These are phyloP conservation scores for Colletotrichum sp. DNA, from an alignment of 2,329 filamentous ascomycete genomes.

Conservation along the genomic window DNA sequence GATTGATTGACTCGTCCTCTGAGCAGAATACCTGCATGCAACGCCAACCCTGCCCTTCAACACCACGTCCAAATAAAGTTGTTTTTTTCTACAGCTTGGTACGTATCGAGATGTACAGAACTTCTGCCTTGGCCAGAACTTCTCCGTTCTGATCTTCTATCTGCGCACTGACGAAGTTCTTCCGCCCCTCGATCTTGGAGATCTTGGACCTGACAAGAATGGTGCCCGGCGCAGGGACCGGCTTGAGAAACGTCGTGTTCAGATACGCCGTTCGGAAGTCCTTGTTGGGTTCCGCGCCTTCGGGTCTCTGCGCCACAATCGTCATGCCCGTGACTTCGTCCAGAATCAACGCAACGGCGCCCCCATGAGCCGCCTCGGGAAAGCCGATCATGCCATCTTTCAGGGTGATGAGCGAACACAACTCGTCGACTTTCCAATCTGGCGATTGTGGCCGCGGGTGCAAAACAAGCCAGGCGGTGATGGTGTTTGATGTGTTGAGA, in stretches of 20 bases:
- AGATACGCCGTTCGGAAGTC: conserved; percentile 38
- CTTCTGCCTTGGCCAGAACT: conserved; percentile 32
- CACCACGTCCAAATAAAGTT: not conserved
- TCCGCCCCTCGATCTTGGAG: conserved; percentile 37
- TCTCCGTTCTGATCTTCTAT: conserved; percentile 33
- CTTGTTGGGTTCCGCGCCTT: conserved; percentile 28
- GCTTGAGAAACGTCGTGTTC: conserved; percentile 38
- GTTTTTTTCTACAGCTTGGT: conserved; percentile 1
- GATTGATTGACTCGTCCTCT: not conserved
- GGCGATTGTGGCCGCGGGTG: conserved; percentile 26
- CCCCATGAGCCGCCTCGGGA: conserved; percentile 38
- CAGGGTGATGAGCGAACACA: conserved; percentile 35
- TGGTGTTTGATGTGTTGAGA: conserved; percentile 31
- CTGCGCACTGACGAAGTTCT: conserved; percentile 35
- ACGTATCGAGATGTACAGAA: conserved; percentile 11
- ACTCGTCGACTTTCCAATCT: conserved; percentile 31
- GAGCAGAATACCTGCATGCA: not conserved
- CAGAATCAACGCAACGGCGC: conserved; percentile 38
- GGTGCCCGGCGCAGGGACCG: conserved; percentile 32
- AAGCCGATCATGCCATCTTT: conserved; percentile 38
- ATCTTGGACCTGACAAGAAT: conserved; percentile 35
- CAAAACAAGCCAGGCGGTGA: conserved; percentile 39
- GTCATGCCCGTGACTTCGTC: conserved; percentile 42
- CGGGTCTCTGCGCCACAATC: conserved; percentile 40
- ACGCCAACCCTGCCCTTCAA: not conserved